A percentile compares a stretch with the other conserved stretches of the same genome.
Conservation (phyloP, 768 basidiomycete genomes). For the Boletus fagicola region DNA sequence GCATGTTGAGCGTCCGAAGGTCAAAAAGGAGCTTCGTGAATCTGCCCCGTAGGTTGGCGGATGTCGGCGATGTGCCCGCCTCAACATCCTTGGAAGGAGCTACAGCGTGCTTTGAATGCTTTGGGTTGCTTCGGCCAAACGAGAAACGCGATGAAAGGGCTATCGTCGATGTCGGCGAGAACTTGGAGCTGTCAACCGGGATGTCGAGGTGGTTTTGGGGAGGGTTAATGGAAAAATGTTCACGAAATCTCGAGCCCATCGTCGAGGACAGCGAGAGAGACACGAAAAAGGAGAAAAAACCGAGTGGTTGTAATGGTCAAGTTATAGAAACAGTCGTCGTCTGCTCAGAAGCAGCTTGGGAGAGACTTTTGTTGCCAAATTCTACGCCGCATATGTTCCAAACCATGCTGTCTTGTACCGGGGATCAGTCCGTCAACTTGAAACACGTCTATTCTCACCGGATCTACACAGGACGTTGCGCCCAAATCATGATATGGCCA, state of each 20-base stretch:
- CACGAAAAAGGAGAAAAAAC: conserved; percentile 4
- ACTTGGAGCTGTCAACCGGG: conserved; percentile 37
- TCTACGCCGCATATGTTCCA: too few species aligned
- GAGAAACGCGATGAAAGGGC: conserved; percentile 29
- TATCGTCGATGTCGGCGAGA: conserved; percentile 45
- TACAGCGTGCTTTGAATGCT: neutral
- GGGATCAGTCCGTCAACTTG: too few species aligned
- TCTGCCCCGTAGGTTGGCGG: conserved; percentile 29
- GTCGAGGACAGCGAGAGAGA: neutral
- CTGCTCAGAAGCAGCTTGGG: too few species aligned
- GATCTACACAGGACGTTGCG: neutral
- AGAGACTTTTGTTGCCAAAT: too few species aligned
- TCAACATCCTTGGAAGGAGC: conserved; percentile 26
- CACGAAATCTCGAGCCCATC: conserved; percentile 34
- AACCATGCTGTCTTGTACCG: too few species aligned
- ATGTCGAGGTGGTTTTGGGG: conserved; percentile 9
- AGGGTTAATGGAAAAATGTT: conserved; percentile 29
- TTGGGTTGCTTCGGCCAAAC: conserved; percentile 19
- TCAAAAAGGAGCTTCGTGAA: conserved; percentile 40
- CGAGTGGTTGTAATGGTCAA: conserved; percentile 9
- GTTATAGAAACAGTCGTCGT: conserved; percentile 4
- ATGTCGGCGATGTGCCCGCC: conserved; percentile 17
- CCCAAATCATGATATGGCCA: neutral
- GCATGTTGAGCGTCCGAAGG: conserved; percentile 28
- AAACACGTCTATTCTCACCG: neutral